A percentile compares a stretch with the other conserved stretches of the same genome.
Evolutionary conservation across 1,139 yeast genomes (phyloP).

Genomic region (Nakaseomyces nivariensis): DNA sequence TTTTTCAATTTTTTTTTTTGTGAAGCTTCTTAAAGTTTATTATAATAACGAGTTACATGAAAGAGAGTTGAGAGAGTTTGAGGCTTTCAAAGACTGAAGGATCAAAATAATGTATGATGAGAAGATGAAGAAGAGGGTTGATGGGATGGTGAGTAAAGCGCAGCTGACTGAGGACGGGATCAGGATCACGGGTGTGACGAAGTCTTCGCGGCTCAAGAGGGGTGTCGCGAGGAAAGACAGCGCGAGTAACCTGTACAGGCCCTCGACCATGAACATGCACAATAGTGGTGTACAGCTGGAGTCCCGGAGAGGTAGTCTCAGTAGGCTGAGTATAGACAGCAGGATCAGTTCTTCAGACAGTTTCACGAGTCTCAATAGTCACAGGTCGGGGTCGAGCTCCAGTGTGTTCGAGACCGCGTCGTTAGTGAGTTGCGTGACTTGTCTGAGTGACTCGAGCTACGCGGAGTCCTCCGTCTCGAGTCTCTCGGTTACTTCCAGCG

Average conservation of each 20-base stretch:
- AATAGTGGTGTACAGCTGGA: background rate
- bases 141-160: background rate
- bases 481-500: background rate
- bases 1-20: too few species aligned
- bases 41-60: too few species aligned
- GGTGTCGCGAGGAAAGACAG: background rate
- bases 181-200: background rate
- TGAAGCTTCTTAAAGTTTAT: too few species aligned
- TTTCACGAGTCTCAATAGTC: background rate
- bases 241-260: conserved; percentile 1
- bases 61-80: too few species aligned
- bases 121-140: background rate
- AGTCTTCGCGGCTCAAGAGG: background rate
- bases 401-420: conserved; percentile 25
- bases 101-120: too few species aligned
- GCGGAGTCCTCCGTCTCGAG: background rate
- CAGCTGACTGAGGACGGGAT: conserved; percentile 1
- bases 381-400: background rate
- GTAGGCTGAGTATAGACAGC: conserved; percentile 11
- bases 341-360: conserved; percentile 8
- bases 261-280: background rate
- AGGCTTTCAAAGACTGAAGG: too few species aligned
- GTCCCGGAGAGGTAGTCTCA: conserved; percentile 2
- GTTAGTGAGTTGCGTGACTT: conserved; percentile 27
- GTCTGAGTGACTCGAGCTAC: conserved; percentile 19